Base-by-base conservation (phyloP, 2,329 filamentous ascomycete species). In the Knoxdaviesia capensis region DNA sequence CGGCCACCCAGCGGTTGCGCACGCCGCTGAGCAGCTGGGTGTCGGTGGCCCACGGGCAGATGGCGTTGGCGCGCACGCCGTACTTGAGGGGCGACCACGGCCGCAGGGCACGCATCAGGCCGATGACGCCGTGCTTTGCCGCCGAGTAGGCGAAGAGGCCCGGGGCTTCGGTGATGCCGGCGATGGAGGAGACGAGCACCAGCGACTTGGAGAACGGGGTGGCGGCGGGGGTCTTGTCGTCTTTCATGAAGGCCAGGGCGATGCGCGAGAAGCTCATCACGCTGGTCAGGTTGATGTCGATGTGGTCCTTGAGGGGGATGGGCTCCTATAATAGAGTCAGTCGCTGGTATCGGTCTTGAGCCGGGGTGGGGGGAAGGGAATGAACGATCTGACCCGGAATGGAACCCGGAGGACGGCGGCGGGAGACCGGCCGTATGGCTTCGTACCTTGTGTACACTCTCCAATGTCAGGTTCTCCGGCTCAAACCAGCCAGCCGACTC, bases 61-160 rank as follows among this genome's bases (percentile, higher is more conserved):
- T 53, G 5, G 59, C 61, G 47, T 66, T 67, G 11, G 60, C 54
- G 8, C 62, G 51, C 4, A 66, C 55, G 9, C 52, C 50, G 29
- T 58, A 52, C 37, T 54, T 48, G 3, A 50, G 46, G 1, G 63
- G 52, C 1, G 52, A 47, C 44, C 47, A 54, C 1, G 47, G 47
- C 34, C 62, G 55, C 31, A 69, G 51, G 11, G 60, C 58, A 28
- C 66, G 56, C 58, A 68, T 64, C 6, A 68, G 52, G 0, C 66
- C 66, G 31, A 66, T 54, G 1, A 70, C 59, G n/a, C 62, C 65
- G 46, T 69, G 66, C 47, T 70, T 68, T 5, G 59, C 55, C 0
- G 64, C 54, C 4, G 60, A 59, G 47, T 71, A 69, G 29, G 66
- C 54, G 40, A 62, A 61, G 1, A 68, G 50, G 0, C 63, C 63